These are phyloP conservation scores for Oryza nivara DNA, from an alignment of 176 grass and related monocot genomes.

Conservation along the genomic window DNA sequence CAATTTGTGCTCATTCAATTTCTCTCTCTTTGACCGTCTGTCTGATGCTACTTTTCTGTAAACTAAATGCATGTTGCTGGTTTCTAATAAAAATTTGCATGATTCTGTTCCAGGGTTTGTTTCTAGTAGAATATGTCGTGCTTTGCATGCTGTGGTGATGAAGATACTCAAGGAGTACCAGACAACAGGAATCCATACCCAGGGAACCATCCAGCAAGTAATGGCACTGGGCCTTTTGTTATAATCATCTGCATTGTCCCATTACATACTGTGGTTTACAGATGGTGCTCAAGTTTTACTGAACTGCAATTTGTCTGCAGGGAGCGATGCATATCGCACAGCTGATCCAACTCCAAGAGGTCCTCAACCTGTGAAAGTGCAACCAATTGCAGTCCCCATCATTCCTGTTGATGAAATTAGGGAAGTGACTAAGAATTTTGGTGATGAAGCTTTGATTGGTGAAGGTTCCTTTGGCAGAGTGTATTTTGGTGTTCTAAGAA, in stretches of 20 bases:
- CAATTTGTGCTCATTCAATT: neutral
- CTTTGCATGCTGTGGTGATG: conserved; percentile 60
- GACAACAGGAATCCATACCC: conserved; percentile 48
- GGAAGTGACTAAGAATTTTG: conserved; percentile 81
- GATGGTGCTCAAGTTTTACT: conserved; percentile 19
- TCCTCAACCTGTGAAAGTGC: conserved; percentile 63
- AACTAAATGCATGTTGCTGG: neutral
- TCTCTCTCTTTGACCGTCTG: neutral
- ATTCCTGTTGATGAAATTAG: conserved; percentile 76
- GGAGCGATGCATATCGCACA: conserved; percentile 57
- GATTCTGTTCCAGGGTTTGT: conserved; percentile 30
- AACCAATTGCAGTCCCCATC: conserved; percentile 74
- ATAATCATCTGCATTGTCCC: neutral
- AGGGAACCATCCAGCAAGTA: conserved; percentile 63
- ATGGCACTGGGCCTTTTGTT: conserved; percentile 28
- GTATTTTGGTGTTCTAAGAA: conserved; percentile 74
- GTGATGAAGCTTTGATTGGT: conserved; percentile 82
- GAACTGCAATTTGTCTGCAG: conserved; percentile 37
- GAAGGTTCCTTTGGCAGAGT: conserved; percentile 89
- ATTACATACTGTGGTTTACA: conserved; percentile 19
- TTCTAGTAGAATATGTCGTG: conserved; percentile 57
- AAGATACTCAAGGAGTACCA: conserved; percentile 57
- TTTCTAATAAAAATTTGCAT: conserved; percentile 37
- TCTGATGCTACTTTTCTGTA: neutral
- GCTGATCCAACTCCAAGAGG: conserved; percentile 70